These are phyloP conservation scores for Linum lewisii DNA, from an alignment of 345 rosid genomes.

Conservation along the genomic window DNA sequence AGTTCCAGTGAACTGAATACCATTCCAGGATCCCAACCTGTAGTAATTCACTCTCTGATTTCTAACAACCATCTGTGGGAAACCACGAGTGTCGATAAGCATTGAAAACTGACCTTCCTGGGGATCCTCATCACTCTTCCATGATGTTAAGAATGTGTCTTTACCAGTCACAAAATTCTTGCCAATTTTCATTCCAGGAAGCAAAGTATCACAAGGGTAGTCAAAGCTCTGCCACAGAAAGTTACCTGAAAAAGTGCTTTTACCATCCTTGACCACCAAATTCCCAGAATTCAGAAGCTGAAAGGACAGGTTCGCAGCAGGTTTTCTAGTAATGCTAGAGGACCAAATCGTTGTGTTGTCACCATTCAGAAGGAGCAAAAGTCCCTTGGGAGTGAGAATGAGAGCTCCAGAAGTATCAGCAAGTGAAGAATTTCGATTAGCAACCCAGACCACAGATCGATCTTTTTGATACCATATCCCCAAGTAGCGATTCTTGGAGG, in stretches of 20 bases:
- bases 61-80: slow-evolving; percentile 16
- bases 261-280: background rate
- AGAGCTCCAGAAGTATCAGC: slow-evolving; percentile 10
- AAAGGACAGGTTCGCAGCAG: background rate
- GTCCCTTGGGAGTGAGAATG: slow-evolving; percentile 7
- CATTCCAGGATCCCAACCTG: slow-evolving; percentile 29
- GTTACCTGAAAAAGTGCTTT: background rate
- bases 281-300: slow-evolving; percentile 2
- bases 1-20: slow-evolving; percentile 20
- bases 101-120: slow-evolving; percentile 16
- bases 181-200: background rate
- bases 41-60: background rate
- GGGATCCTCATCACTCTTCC: slow-evolving; percentile 13
- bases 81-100: slow-evolving; percentile 18
- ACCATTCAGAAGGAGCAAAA: background rate
- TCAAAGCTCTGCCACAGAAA: slow-evolving; percentile 2
- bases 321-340: background rate
- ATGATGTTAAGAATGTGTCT: background rate
- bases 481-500: background rate
- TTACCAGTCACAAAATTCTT: background rate
- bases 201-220: background rate
- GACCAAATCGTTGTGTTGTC: background rate
- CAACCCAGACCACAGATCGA: slow-evolving; percentile 8
- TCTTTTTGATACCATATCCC: background rate
- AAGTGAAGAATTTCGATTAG: slow-evolving; percentile 15